Evolutionary conservation across 139 green algal genomes (phyloP), one percentile per base, ranked within the genome.

Genomic region (Microglena sp.): DNA sequence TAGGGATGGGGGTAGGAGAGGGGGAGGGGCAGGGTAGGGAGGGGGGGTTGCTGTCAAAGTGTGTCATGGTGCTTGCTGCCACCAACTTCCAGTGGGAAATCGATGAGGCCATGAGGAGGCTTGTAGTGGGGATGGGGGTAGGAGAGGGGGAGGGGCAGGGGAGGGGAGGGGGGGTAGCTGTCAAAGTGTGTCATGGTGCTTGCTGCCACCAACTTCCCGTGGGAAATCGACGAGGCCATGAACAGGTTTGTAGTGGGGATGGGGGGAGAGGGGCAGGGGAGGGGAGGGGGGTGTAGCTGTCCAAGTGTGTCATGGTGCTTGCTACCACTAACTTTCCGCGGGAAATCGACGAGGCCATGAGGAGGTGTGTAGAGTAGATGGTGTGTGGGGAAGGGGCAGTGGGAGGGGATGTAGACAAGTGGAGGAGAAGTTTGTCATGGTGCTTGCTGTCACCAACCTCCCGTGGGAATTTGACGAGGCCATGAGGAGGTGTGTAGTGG

Each of bases 51-150:
- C n/a, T n/a, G n/a, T n/a, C n/a, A n/a, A 31, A 81, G 58, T 76
- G 86, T 56, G 91, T 97, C 44, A 94, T 97, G 88, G 86, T 97
- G 57, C 82, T 97, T 45, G 92, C 90, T 0, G 92, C 92, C 46
- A 97, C 92, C 45, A 97, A 97, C 82, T 96, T 93, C 74, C 92
- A 91, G 3, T 96, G 90, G 91, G 87, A 97, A 73, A 24, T 53
- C 21, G 40, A 50, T 18, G 40, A 50, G 40, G 40, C 40, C 40
- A 50, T 50, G 40, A 11, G 40, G 40, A 24, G 40, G 15, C 15
- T 50, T 50, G 40, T n/a, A n/a, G n/a, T n/a, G n/a, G n/a, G n/a
- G n/a, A n/a, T n/a, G n/a, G n/a, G n/a, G n/a, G n/a, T n/a, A n/a
- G n/a, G n/a, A n/a, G n/a, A n/a, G n/a, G n/a, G n/a, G n/a, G n/a